A percentile compares a stretch with the other conserved stretches of the same genome.
Conservation (phyloP, 179 eudicot genomes). For the Silene coronaria region DNA sequence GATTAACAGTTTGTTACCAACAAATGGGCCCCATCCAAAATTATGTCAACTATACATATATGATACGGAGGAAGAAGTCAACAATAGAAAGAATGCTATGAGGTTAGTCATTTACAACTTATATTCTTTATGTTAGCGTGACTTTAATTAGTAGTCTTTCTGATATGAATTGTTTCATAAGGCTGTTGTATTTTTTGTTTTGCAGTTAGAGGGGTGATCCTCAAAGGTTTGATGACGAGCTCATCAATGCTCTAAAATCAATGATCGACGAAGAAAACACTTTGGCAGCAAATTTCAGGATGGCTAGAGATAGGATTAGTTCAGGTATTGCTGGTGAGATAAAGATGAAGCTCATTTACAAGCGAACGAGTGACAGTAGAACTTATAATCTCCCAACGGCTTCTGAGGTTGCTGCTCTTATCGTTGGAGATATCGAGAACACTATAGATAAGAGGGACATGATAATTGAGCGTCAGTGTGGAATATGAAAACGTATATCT, state of each 20-base stretch:
- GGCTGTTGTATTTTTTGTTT: background rate
- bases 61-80: constrained; percentile 15
- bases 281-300: too few species aligned
- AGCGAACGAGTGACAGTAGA: background rate
- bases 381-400: constrained; percentile 20
- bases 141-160: background rate
- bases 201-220: background rate
- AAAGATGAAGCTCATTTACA: constrained; percentile 1
- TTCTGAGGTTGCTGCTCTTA: constrained; percentile 1
- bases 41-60: constrained; percentile 20
- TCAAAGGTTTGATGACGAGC: background rate
- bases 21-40: background rate
- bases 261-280: background rate
- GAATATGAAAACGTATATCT: too few species aligned
- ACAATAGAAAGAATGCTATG: background rate
- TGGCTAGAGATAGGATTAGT: background rate
- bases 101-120: background rate
- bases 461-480: too few species aligned
- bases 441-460: too few species aligned
- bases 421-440: too few species aligned
- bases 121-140: too few species aligned
- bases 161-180: background rate
- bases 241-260: background rate
- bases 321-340: background rate
- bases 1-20: constrained; percentile 14